These are phyloP conservation scores for Nicotiana rustica DNA, from an alignment of 305 asterid genomes.

Conservation along the genomic window DNA sequence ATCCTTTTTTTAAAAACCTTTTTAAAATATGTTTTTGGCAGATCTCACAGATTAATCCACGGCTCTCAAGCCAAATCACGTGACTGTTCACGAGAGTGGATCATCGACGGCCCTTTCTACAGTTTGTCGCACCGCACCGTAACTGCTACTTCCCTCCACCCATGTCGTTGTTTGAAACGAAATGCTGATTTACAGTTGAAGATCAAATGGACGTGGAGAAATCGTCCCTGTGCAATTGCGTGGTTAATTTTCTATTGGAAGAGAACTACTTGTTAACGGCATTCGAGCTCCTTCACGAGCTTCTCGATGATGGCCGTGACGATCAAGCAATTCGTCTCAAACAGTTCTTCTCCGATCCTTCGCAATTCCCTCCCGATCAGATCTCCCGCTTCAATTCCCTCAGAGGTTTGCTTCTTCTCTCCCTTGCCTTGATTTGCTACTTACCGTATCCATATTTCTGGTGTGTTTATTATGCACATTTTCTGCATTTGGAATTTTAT, in stretches of 20 bases:
- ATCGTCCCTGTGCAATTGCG: conserved; percentile 98
- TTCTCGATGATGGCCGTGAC: conserved; percentile 96
- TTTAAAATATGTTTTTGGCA: neutral
- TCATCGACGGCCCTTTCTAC: conserved; percentile 9
- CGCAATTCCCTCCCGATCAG: conserved; percentile 93
- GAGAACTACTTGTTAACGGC: conserved; percentile 96
- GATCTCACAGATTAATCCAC: neutral
- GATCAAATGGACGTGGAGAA: conserved; percentile 92
- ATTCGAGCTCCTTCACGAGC: conserved; percentile 99
- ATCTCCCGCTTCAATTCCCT: conserved; percentile 92
- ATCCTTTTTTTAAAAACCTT: no score
- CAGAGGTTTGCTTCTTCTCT: conserved; percentile 60
- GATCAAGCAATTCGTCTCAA: conserved; percentile 96
- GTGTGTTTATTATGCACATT: conserved; percentile 31
- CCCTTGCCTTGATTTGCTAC: neutral
- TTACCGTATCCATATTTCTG: no score
- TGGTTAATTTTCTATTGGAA: conserved; percentile 91
- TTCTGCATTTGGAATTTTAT: conserved; percentile 25
- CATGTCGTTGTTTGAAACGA: neutral
- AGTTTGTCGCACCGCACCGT: conserved; percentile 8
- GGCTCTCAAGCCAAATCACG: neutral
- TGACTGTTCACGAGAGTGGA: neutral
- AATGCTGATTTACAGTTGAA: conserved; percentile 17
- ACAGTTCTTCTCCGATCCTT: conserved; percentile 85
- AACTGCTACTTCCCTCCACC: conserved; percentile 5